Evolutionary conservation across 768 basidiomycete species (phyloP), one percentile per base, ranked within the genome.

Genomic region (Pleurotus cornucopiae): DNA sequence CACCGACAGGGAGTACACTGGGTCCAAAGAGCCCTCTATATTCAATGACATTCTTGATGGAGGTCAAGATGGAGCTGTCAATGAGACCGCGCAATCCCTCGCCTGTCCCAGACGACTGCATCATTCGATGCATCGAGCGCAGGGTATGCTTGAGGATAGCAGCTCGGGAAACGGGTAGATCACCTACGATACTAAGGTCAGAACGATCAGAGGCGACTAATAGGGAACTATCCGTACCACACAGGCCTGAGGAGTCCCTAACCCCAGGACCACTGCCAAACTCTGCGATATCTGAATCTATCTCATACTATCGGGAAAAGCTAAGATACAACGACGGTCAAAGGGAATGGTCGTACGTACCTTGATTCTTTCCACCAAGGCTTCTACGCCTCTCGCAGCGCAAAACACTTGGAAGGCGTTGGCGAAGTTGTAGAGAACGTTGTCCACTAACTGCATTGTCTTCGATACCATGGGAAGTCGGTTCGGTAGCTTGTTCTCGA

Each of bases 1-100:
- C 69, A 94, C 94, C 89, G 44, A 94, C 76, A 1, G 92, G 88
- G 44, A 95, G 82, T 49, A 98, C 82, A 61, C 84, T 88, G 1
- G 93, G 81, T 1, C 97, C 97, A 72, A 96, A 97, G 20, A 91
- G 76, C 34, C 79, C 80, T 23, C 93, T 80, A 66, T 92, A 76
- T 61, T 89, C 83, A 62, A 98, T 86, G 44, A 98, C 89, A 69
- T 85, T 88, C 75, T 94, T 94, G 67, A 95, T 78, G 0, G 90
- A 91, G 63, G 84, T 83, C 56, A 94, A 74, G 18, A 98, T 75
- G 1, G 91, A 85, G 49, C 89, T 88, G 69, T 99, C 97, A 56
- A 98, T 94, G 38, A 99, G 76, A 30, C 94, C 95, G 13, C 97
- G 86, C 11, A 99, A 79, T 2, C 95, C 94, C 67, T 99, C 97